Evolutionary conservation across 129 eudicot species (phyloP), one percentile per base, ranked within the genome.

Genomic region (Saposhnikovia divaricata): DNA sequence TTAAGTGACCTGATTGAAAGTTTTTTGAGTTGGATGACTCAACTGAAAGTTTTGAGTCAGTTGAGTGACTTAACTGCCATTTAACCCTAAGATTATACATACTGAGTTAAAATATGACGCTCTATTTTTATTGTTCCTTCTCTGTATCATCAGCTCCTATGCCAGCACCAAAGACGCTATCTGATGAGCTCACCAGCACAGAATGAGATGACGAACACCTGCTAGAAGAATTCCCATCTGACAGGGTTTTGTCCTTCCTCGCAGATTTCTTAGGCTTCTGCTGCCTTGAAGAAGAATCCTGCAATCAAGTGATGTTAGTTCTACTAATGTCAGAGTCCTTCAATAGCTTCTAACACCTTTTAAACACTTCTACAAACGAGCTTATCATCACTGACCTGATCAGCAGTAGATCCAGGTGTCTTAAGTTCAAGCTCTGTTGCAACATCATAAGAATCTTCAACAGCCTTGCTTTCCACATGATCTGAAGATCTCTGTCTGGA

Each of bases 391-490:
- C 75, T 79, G 68, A 94, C 98, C 96, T 88, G 92, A 79, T 91
- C 97, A 48, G 85, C 87, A 21, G 96, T 84, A 61, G 96, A 89
- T 80, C 97, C 97, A 18, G 98, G 97, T 55, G 93, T 90, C 80
- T 94, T 94, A 43, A 91, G 96, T 87, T 90, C 98, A 38, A 94
- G 84, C 37, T 94, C 96, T 12, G 97, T 94, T 16, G 91, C 90
- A 70, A 94, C 94, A 44, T 87, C 93, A 86, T 84, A 81, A 28
- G 98, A 91, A 75, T 87, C 93, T 77, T 87, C 92, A 28, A 88
- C 89, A 76, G 81, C 63, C 83, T 85, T 88, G 77, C 87, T 85
- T 75, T 91, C 90, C 77, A 79, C 88, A 51, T 80, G 86, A 69
- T 85, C 89, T 27, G 90, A 84, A 21, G 92, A 81, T 74, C 83